A percentile compares a stretch with the other conserved stretches of the same genome.
phyloP scores from a whole-genome alignment of 257 asterid genomes.

The Solanum peruvianum region DNA sequence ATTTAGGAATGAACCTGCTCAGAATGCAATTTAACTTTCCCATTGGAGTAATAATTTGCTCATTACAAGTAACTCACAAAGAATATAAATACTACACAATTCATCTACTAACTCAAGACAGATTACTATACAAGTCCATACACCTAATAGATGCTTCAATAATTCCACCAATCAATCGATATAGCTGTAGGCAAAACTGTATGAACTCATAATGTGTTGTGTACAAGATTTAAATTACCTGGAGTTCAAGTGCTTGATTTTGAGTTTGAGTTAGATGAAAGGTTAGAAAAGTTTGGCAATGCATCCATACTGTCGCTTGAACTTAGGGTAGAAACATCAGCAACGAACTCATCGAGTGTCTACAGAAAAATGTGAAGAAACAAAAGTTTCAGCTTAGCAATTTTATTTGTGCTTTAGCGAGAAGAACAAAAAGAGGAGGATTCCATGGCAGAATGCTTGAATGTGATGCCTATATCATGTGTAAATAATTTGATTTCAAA shows the following conservation, averaged over 20 bases:
- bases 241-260: background rate
- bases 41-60: background rate
- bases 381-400: background rate
- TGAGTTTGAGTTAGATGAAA: background rate
- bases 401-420: background rate
- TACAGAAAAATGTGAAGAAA: background rate
- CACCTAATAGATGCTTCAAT: background rate
- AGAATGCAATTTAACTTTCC: background rate
- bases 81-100: background rate
- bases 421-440: background rate
- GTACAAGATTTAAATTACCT: background rate
- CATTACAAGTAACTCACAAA: background rate
- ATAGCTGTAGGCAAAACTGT: background rate
- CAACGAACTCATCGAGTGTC: slow-evolving; percentile 1
- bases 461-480: background rate
- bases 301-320: background rate
- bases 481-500: background rate
- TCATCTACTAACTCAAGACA: background rate
- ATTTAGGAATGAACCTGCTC: background rate
- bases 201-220: background rate
- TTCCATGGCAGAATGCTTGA: background rate
- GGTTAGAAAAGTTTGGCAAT: background rate
- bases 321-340: background rate
- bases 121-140: background rate
- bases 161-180: background rate